A percentile compares a stretch with the other conserved stretches of the same genome.
These are phyloP conservation scores for Triglochin maritima DNA, from an alignment of 106 monocot genomes.

Conservation along the genomic window DNA sequence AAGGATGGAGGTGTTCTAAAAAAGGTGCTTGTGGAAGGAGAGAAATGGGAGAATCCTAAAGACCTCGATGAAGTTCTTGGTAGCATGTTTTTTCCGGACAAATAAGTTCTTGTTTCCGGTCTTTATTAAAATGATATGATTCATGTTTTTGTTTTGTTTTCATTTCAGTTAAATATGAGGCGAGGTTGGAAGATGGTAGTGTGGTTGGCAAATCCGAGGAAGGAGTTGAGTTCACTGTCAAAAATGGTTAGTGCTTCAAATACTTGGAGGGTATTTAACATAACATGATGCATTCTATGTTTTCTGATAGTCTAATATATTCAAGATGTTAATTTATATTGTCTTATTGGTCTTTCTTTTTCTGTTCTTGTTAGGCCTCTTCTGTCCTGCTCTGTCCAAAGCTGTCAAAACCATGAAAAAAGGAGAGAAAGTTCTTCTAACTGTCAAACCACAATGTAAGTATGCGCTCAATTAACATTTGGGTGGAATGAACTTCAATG, in stretches of 20 bases:
- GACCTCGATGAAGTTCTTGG: constrained; percentile 72
- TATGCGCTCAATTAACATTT: neutral
- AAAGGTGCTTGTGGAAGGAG: constrained; percentile 55
- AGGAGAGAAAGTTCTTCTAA: constrained; percentile 61
- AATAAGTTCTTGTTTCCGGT: neutral
- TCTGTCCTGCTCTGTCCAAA: constrained; percentile 52
- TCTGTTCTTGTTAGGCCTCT: constrained; percentile 20
- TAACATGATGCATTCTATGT: neutral
- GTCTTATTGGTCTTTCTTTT: neutral
- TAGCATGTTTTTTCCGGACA: constrained; percentile 1
- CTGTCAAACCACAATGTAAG: constrained; percentile 73
- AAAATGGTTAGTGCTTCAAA: constrained; percentile 41
- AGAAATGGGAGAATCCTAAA: constrained; percentile 81
- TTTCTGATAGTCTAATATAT: neutral
- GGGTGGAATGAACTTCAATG: neutral
- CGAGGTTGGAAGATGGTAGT: constrained; percentile 58
- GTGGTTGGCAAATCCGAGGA: constrained; percentile 50
- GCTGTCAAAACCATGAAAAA: constrained; percentile 85
- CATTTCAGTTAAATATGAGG: constrained; percentile 60
- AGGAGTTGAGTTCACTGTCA: constrained; percentile 65
- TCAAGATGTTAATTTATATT: neutral
- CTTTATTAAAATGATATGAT: neutral
- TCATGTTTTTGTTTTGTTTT: neutral
- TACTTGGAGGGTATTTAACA: neutral
- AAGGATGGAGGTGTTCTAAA: constrained; percentile 72